A percentile compares a stretch with the other conserved stretches of the same genome.
Evolutionary conservation across 2,329 filamentous ascomycete species (phyloP).

Genomic region (Lasiodiplodia sp.): DNA sequence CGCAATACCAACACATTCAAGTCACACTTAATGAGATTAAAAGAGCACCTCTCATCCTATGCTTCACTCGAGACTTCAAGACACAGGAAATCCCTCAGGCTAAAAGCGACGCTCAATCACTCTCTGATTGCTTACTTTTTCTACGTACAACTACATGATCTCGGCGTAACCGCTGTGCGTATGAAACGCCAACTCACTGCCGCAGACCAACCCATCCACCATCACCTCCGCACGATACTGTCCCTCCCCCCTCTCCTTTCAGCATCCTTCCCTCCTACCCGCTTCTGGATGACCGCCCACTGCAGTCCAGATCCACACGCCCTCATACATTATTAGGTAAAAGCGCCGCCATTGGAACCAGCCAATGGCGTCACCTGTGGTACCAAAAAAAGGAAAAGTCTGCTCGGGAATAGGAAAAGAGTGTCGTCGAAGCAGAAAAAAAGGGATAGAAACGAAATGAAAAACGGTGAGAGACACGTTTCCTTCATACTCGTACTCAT

Average conservation of each 20-base stretch:
- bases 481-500: background rate
- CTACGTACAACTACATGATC: background rate
- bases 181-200: background rate
- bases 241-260: too few relatives aligned
- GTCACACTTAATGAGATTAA: too few relatives aligned
- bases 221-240: background rate
- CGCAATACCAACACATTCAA: too few relatives aligned
- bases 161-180: background rate
- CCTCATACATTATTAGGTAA: background rate
- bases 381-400: background rate
- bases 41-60: background rate
- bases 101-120: background rate
- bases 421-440: background rate
- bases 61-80: background rate
- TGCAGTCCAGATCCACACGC: background rate
- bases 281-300: background rate
- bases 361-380: background rate
- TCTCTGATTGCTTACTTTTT: background rate
- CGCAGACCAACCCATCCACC: background rate
- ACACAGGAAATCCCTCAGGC: background rate
- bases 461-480: background rate
- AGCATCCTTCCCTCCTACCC: background rate
- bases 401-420: background rate
- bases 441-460: background rate
- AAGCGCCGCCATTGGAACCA: background rate